phyloP scores from a whole-genome alignment of 495 filamentous ascomycete species.

The Lindgomyces ingoldianus region DNA sequence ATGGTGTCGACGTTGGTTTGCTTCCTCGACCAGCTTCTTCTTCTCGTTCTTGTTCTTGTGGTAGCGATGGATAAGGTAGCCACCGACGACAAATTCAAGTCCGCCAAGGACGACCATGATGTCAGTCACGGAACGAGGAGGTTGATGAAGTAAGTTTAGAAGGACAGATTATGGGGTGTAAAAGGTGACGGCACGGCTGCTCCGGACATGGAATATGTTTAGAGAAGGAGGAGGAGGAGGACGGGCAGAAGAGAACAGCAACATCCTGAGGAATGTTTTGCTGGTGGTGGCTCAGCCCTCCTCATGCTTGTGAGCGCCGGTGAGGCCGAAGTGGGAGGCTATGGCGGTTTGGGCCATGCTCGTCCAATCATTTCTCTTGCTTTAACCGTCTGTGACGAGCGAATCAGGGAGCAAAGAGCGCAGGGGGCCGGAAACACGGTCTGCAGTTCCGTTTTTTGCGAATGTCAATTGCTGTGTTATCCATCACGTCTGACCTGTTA shows the following conservation, averaged over 20 bases:
- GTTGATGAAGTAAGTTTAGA: not conserved
- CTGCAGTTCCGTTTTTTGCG: too few relatives aligned
- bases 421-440: too few relatives aligned
- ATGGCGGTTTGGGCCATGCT: not conserved
- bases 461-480: too few relatives aligned
- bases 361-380: too few relatives aligned
- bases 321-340: not conserved
- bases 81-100: conserved; percentile 29
- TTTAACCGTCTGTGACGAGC: too few relatives aligned
- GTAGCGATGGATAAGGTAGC: conserved; percentile 28
- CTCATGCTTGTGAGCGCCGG: not conserved
- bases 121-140: not conserved
- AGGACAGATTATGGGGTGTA: not conserved
- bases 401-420: too few relatives aligned
- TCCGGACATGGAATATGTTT: not conserved
- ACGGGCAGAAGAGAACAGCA: too few relatives aligned
- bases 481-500: too few relatives aligned
- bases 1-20: conserved; percentile 9
- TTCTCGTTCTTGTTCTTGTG: conserved; percentile 31
- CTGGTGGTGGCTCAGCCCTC: conserved; percentile 28
- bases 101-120: conserved; percentile 34
- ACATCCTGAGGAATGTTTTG: not conserved
- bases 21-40: conserved; percentile 25
- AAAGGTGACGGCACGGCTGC: not conserved
- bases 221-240: conserved; percentile 1